Base-by-base conservation (phyloP, 1,139 yeast species). In the Debaryomyces coudertii region DNA sequence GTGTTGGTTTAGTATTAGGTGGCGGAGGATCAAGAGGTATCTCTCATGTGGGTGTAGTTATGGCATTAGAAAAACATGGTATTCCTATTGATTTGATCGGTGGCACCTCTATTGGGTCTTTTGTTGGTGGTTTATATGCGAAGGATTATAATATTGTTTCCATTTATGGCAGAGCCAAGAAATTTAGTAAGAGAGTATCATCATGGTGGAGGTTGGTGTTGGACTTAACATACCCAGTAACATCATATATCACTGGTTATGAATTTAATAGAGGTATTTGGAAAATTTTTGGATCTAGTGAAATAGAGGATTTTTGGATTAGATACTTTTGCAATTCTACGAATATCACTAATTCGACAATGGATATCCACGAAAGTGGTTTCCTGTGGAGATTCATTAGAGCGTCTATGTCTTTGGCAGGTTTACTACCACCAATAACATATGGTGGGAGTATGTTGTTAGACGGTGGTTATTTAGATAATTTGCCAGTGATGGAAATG, bases 1-100 rank as follows among this genome's bases (percentile, higher is more conserved):
- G 97, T 0, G 90, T 93, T 31, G 99, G 98, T 0, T 71, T 93
- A 15, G 97, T 93, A 2, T 73, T 93, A 7, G 99, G 99, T 3
- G 99, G 99, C 11, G 99, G 99, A 38, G 99, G 99, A 25, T 96
- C 99, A 0, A 77, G 99, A 56, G 99, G 99, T 1, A 78, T 93
- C 12, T 82, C 97, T 7, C 99, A 93, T 61, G 77, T 92, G 40
- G 99, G 99, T 5, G 86, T 93, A 3, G 82, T 93, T n/a, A 82
- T 85, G 44, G 97, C 97, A 0, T 69, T 93, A n/a, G 98, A 93
- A 62, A 95, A 88, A 53, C 83, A 83, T 48, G 98, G 97, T 0
- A 88, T 93, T 7, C 99, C 99, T 0, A 83, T 93, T 37, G 99
- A 93, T 65, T 74, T 92, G 51, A 82, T 93, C 46, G 99, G 99